Conservation (phyloP, 2,329 filamentous ascomycete species). For the Emericellopsis atlantica region DNA sequence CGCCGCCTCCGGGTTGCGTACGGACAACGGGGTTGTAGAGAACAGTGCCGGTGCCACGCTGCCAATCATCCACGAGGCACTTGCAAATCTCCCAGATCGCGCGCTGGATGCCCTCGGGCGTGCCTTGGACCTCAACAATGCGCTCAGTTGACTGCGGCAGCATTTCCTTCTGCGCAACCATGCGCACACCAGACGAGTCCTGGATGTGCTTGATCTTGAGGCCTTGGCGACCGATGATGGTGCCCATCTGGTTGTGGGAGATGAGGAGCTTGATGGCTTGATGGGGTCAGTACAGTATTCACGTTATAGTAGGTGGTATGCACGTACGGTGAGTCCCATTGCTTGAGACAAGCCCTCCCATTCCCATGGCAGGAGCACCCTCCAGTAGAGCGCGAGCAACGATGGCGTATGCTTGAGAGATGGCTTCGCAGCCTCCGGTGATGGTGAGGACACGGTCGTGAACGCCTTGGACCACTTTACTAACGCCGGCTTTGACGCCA, state of each 20-base stretch:
- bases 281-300: neutral
- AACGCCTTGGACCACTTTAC: constrained; percentile 95
- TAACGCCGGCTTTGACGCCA: constrained; percentile 93
- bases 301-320: neutral
- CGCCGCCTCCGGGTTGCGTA: constrained; percentile 51
- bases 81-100: constrained; percentile 99
- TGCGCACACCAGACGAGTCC: constrained; percentile 89
- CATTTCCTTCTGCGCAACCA: constrained; percentile 99
- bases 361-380: constrained; percentile 87
- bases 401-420: constrained; percentile 84
- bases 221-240: constrained; percentile 92
- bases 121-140: constrained; percentile 93
- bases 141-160: constrained; percentile 96
- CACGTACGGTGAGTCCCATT: constrained; percentile 83
- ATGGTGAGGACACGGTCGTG: constrained; percentile 96
- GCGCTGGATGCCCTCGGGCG: constrained; percentile 87
- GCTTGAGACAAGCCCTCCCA: constrained; percentile 79
- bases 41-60: constrained; percentile 91
- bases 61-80: constrained; percentile 94
- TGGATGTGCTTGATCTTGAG: constrained; percentile 99
- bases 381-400: constrained; percentile 87
- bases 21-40: constrained; percentile 94
- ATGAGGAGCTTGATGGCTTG: constrained; percentile 93
- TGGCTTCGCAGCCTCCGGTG: constrained; percentile 76
- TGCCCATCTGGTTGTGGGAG: constrained; percentile 99